These are phyloP conservation scores for Mortierella sp. DNA, from an alignment of 371 early-diverging fungal genomes.

Conservation along the genomic window DNA sequence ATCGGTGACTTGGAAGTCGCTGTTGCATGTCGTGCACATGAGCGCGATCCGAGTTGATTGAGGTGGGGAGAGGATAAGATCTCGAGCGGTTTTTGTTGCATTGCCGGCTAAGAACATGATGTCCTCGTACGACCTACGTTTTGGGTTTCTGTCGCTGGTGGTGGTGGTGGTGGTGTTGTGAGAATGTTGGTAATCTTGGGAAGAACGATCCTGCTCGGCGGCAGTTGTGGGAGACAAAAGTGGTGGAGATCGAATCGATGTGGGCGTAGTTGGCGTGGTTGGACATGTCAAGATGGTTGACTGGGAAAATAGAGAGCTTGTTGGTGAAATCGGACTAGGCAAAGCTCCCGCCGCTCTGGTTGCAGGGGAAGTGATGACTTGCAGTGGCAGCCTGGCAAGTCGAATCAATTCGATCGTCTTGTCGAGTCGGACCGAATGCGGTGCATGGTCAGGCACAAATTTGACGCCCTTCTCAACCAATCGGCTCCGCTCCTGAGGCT, in stretches of 20 bases:
- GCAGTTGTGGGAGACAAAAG: background rate
- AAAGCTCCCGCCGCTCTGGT: background rate
- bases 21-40: background rate
- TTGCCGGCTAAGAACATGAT: background rate
- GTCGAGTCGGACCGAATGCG: background rate
- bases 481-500: background rate
- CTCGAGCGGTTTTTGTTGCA: background rate
- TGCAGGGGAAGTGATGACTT: background rate
- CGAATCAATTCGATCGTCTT: background rate
- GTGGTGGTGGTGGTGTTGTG: background rate
- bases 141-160: background rate
- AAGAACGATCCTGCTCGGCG: background rate
- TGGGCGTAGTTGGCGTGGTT: background rate
- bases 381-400: background rate
- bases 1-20: background rate
- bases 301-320: background rate
- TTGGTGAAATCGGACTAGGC: background rate
- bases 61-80: background rate
- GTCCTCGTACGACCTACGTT: background rate
- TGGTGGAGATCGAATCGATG: background rate
- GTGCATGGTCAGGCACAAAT: background rate
- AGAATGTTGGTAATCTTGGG: background rate
- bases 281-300: background rate
- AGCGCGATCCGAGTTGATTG: background rate
- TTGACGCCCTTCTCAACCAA: background rate